Base-by-base conservation (phyloP, 2,329 filamentous ascomycete genomes). In the Exophiala aquamarina region DNA sequence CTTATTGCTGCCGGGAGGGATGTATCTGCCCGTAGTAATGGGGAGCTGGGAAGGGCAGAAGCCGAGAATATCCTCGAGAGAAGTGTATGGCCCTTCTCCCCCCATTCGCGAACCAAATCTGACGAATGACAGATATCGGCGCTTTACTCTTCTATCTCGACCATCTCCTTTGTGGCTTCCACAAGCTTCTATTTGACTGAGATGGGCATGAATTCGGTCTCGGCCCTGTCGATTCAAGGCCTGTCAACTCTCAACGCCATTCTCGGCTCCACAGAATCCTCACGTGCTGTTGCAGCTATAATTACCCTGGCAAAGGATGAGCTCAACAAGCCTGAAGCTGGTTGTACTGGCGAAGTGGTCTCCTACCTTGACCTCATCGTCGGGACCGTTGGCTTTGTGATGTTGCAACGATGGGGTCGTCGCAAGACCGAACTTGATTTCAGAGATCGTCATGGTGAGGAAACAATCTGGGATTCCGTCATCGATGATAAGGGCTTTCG, bases 181-280 rank as follows among this genome's bases (percentile, higher is more conserved):
- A 67, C 70, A 7, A 66, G 70, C 14, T 74, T 74, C 38, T 69
- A 71, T 49, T 58, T 74, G 18, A 72, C 70, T 18, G 69, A 71
- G 18, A 67, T 67, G 7, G 67, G 68, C 4, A 61, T 74, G 42
- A 65, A 66, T 11, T 73, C 71, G 9, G 61, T 69, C 29, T 64
- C 68, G 5, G 65, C 64, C 46, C 61, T 72, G 44, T 72, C 71
- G 1, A 70, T 72, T 46, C 66, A 69, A 29, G 64, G 73, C 6
- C 49, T 74, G 14, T 70, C 70, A 31, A 71, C 68, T 1, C 62
- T 74, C 9, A 71, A 74, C 60, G 69, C 71, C 2, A 69, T 72
- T 19, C 62, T 74, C 26, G 71, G 71, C 9, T 72, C 69, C n/a
- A 73, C 71, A 2, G 71, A 74, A 54, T 71, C 71, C 1, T 74